Evolutionary conservation across 2,329 filamentous ascomycete genomes (phyloP).

Genomic region (Cordyceps tenuipes): DNA sequence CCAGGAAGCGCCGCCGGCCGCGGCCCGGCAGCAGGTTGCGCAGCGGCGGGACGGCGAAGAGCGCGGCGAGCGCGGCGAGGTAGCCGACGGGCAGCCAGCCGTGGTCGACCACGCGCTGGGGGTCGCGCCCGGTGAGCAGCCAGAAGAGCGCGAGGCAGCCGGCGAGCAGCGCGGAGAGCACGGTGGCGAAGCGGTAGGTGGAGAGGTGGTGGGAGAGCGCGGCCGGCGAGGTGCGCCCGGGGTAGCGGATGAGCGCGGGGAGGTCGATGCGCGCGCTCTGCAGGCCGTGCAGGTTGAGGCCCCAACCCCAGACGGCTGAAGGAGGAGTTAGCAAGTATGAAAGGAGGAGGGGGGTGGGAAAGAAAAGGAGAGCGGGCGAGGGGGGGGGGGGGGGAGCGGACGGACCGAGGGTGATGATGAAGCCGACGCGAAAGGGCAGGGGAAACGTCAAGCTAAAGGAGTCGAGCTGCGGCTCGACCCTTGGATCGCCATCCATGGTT

Average conservation of each 20-base stretch:
- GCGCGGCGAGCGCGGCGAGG: constrained; percentile 60
- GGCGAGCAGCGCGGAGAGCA: constrained; percentile 63
- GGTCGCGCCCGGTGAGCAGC: constrained; percentile 63
- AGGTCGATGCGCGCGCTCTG: constrained; percentile 76
- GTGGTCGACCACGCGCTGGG: constrained; percentile 63
- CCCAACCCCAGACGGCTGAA: constrained; percentile 90
- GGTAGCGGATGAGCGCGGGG: constrained; percentile 78
- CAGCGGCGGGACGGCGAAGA: constrained; percentile 67
- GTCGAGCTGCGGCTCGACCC: constrained; percentile 66
- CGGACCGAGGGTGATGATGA: constrained; percentile 77
- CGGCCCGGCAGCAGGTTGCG: constrained; percentile 58
- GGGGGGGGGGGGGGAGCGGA: neutral
- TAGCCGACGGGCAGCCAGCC: constrained; percentile 83
- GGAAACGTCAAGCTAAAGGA: constrained; percentile 80
- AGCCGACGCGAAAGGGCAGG: constrained; percentile 79
- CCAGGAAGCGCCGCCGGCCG: constrained; percentile 68
- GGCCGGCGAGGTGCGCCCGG: constrained; percentile 59
- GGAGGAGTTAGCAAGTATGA: neutral
- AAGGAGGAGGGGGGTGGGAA: neutral
- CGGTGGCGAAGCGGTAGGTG: constrained; percentile 74
- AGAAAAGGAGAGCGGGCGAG: too few species aligned
- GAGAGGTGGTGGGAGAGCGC: constrained; percentile 71
- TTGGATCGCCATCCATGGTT: constrained; percentile 64
- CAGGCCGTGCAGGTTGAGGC: constrained; percentile 82
- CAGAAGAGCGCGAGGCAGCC: constrained; percentile 76